phyloP scores from a whole-genome alignment of 257 asterid species.

The Avicennia marina region DNA sequence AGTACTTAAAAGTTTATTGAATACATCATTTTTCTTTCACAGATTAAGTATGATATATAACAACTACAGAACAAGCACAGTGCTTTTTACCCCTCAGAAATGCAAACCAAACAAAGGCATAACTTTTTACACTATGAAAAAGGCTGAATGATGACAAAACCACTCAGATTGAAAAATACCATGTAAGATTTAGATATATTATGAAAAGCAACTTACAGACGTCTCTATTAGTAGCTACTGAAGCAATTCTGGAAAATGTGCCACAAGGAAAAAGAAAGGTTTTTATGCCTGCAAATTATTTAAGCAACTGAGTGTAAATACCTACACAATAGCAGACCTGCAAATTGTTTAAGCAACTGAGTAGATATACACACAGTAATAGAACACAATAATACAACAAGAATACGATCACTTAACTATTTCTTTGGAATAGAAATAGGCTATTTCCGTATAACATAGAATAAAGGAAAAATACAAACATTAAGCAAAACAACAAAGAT shows the following conservation, averaged over 20 bases:
- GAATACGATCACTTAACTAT: background rate
- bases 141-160: too few species aligned
- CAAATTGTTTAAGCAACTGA: too few species aligned
- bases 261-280: conserved; percentile 77
- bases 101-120: too few species aligned
- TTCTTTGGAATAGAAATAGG: background rate
- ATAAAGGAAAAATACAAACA: background rate
- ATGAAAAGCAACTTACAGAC: conserved; percentile 53
- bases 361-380: too few species aligned
- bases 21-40: too few species aligned
- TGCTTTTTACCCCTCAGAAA: too few species aligned
- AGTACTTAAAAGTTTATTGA: too few species aligned
- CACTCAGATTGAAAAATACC: background rate
- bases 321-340: background rate
- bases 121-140: too few species aligned
- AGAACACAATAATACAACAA: background rate
- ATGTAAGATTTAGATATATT: background rate
- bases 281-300: conserved; percentile 60
- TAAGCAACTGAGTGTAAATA: conserved; percentile 4
- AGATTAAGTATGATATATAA: too few species aligned
- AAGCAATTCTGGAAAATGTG: conserved; percentile 72
- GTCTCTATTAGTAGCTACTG: conserved; percentile 58
- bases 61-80: too few species aligned
- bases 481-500: background rate
- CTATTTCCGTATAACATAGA: background rate